Base-by-base conservation (phyloP, 2,329 filamentous ascomycete species). In the Epichloe brachyelytri region DNA sequence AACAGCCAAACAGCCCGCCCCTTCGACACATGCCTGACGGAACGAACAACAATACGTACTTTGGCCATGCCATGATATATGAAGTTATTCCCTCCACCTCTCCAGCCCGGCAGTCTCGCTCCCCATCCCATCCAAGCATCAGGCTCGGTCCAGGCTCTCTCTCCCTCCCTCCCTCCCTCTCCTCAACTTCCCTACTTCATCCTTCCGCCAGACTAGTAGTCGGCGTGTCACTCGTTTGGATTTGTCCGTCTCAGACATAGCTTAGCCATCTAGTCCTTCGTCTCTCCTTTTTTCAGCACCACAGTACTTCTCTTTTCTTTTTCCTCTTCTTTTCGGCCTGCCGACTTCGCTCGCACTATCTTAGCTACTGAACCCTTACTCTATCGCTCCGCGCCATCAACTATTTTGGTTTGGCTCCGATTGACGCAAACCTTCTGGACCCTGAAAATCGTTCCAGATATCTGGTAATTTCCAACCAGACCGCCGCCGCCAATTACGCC, bases 191-290 rank as follows among this genome's bases (percentile, higher is more conserved):
- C 43, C 5, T 45, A 14, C 38, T n/a, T 39, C 11, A 41, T 44
- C 19, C 38, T 49, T 26, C 19, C 49, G 52, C 33, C 46, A 37
- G 49, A 49, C 46, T 19, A 4, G 8, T 14, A 39, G 46, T 51
- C 33, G 50, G 49, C 52, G 45, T 53, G 49, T 43, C 52, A 51
- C 39, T 53, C 49, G 26, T 46, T 53, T 51, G 11, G 14, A 26
- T 43, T n/a, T 22, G 19, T 37, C 22, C 44, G 33, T 19, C 38
- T 43, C n/a, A 20, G 38, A 26, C n/a, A 20, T 43, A 8, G 36
- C 22, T 22, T 38, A n/a, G 26, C 20, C 34, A 33, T 48, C 26
- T 30, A 6, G 22, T 40, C 47, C 17, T 37, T 41, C 51, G 39
- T 30, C 15, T 7, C 40, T 45, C 46, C 3, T 50, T 33, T 34